These are phyloP conservation scores for Penicillium sp. DNA, from an alignment of 2,329 filamentous ascomycete species.

Conservation along the genomic window DNA sequence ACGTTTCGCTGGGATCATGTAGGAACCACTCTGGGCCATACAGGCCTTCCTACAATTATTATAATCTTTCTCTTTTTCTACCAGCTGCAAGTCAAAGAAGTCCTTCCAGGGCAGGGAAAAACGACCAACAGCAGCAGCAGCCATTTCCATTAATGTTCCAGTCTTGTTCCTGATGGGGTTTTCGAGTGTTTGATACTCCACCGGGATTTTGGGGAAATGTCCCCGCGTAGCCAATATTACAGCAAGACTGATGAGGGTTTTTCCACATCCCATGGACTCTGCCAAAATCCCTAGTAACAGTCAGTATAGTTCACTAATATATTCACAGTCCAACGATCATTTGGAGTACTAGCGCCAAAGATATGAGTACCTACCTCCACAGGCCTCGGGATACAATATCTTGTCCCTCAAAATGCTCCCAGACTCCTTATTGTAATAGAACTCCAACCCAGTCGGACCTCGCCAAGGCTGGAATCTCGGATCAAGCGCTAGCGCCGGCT, in stretches of 20 bases:
- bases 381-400: conserved; percentile 68
- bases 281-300: conserved; percentile 42
- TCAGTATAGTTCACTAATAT: background rate
- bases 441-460: conserved; percentile 62
- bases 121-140: conserved; percentile 66
- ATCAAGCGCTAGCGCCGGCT: conserved; percentile 66
- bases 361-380: conserved; percentile 59
- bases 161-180: conserved; percentile 49
- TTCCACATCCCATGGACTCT: conserved; percentile 63
- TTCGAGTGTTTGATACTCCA: conserved; percentile 54
- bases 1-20: conserved; percentile 54
- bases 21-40: conserved; percentile 58
- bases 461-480: conserved; percentile 64
- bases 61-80: conserved; percentile 51
- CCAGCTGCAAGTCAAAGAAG: conserved; percentile 55
- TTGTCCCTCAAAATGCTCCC: conserved; percentile 65
- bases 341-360: background rate
- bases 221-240: conserved; percentile 73
- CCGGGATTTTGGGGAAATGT: conserved; percentile 65
- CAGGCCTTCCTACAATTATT: conserved; percentile 58
- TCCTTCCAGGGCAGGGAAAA: conserved; percentile 69
- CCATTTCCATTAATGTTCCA: conserved; percentile 72
- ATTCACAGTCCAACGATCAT: background rate
- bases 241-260: conserved; percentile 82
- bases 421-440: conserved; percentile 69